phyloP scores from a whole-genome alignment of 345 rosid species.

The Bretschneidera sinensis region DNA sequence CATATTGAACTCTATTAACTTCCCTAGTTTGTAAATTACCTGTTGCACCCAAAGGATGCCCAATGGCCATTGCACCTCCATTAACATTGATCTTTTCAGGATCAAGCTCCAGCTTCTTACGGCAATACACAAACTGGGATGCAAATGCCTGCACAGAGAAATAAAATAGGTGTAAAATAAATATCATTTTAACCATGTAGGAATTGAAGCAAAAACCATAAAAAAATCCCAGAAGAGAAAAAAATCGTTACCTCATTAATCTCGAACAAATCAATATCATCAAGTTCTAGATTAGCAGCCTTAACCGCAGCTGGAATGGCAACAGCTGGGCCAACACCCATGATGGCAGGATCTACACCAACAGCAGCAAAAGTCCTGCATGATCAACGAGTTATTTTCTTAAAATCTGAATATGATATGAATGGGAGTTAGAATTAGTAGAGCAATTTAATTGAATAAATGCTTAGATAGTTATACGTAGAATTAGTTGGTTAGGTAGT shows the following conservation, averaged over 20 bases:
- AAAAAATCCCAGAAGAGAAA: conserved; percentile 2
- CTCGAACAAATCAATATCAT: conserved; percentile 93
- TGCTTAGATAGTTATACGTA: too few species aligned
- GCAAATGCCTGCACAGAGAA: conserved; percentile 71
- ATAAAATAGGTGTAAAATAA: too few species aligned
- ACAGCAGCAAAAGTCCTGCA: conserved; percentile 89
- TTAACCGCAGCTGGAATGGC: conserved; percentile 97
- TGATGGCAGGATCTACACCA: conserved; percentile 94
- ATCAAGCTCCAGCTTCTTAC: conserved; percentile 78
- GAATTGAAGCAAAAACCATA: background rate
- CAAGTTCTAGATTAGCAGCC: conserved; percentile 88
- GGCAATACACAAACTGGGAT: conserved; percentile 90
- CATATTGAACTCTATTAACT: too few species aligned
- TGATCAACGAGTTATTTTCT: background rate
- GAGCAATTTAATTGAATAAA: too few species aligned
- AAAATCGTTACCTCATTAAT: conserved; percentile 73
- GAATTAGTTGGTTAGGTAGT: too few species aligned
- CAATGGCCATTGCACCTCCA: conserved; percentile 94
- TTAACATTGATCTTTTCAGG: conserved; percentile 91
- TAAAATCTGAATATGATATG: background rate
- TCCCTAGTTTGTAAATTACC: conserved; percentile 36
- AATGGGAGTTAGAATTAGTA: too few species aligned
- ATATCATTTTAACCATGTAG: background rate
- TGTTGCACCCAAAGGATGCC: conserved; percentile 94
- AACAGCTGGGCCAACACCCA: conserved; percentile 96